These are phyloP conservation scores for Didymella segeticola DNA, from an alignment of 2,329 filamentous ascomycete species.

Conservation along the genomic window DNA sequence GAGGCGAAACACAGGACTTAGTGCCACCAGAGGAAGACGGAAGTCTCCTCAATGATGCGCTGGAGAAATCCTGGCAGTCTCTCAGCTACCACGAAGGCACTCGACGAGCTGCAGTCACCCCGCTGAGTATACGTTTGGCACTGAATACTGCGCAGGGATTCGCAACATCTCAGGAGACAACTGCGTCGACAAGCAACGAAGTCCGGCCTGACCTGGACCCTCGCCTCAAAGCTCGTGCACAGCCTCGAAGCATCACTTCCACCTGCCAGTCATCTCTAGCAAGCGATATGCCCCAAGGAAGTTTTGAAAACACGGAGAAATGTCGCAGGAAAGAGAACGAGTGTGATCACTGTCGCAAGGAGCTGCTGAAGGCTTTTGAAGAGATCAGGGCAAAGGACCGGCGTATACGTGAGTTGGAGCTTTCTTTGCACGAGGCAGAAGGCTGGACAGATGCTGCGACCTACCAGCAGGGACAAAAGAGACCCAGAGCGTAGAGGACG, in stretches of 20 bases:
- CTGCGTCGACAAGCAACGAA: neutral
- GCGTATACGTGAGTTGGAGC: neutral
- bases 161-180: neutral
- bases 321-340: neutral
- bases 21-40: neutral
- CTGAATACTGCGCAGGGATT: neutral
- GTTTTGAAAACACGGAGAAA: neutral
- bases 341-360: neutral
- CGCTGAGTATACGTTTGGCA: neutral
- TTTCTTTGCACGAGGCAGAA: neutral
- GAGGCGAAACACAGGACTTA: neutral
- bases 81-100: neutral
- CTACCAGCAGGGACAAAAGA: neutral
- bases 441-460: neutral
- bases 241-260: neutral
- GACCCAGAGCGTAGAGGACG: neutral
- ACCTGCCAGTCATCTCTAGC: neutral
- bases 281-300: fast-evolving
- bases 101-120: neutral
- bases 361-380: neutral
- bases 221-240: neutral
- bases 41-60: neutral
- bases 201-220: neutral
- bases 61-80: neutral
- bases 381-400: neutral